A percentile compares a stretch with the other conserved stretches of the same genome.
Evolutionary conservation across 192 early-diverging fungal genomes (phyloP).

Genomic region (Ambispora gerdemannii): DNA sequence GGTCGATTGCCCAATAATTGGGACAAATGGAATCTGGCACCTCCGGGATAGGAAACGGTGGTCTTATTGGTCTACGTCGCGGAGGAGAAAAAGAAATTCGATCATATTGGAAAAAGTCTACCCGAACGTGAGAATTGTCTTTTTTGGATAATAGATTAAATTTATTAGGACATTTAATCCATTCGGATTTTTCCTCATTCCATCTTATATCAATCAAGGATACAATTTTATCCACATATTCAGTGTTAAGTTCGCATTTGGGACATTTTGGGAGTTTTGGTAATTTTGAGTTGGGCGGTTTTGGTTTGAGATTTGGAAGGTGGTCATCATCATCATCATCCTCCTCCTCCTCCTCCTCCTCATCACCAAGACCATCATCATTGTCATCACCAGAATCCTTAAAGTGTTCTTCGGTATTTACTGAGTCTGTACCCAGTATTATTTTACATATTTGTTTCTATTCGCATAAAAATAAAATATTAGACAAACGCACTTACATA

Average conservation of each 20-base stretch:
- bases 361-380: background rate
- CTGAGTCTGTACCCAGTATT: background rate
- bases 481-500: background rate
- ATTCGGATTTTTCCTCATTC: background rate
- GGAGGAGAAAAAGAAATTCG: background rate
- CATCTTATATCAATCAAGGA: background rate
- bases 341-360: no score
- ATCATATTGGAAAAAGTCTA: background rate
- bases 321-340: no score
- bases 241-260: background rate
- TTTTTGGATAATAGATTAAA: background rate
- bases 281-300: background rate
- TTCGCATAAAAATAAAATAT: background rate
- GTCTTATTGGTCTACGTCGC: background rate
- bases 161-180: background rate
- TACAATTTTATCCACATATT: background rate
- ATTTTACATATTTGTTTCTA: constrained; percentile 28
- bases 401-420: background rate
- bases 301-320: no score
- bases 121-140: background rate
- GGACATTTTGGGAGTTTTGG: background rate
- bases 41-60: background rate
- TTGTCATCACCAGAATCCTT: background rate
- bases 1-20: constrained; percentile 35
- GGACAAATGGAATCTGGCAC: constrained; percentile 34